phyloP scores from a whole-genome alignment of 495 filamentous ascomycete species.

The Stereocaulon alpinum region DNA sequence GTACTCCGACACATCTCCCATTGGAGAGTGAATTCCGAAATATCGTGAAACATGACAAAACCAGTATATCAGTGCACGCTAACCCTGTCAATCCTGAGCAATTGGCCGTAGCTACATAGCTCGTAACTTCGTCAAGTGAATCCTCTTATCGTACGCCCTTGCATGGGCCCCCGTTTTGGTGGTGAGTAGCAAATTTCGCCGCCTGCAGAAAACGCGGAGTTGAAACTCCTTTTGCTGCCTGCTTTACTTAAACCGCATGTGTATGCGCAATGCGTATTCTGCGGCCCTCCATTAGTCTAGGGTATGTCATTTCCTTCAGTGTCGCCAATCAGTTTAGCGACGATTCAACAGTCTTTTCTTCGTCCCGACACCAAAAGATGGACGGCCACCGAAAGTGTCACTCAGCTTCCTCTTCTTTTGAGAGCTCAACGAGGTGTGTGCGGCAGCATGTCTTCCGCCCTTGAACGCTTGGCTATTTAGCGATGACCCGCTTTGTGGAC shows the following conservation, averaged over 20 bases:
- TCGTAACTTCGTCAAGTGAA: slow-evolving; percentile 4
- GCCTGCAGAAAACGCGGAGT: background rate
- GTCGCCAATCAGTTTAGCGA: slow-evolving; percentile 2
- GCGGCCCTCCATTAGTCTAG: background rate
- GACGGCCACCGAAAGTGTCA: slow-evolving; percentile 5
- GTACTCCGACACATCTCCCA: background rate
- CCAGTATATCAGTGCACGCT: slow-evolving; percentile 4
- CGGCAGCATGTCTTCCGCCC: slow-evolving; percentile 41
- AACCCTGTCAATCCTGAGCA: slow-evolving; percentile 2
- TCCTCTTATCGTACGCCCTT: background rate
- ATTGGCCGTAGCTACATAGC: slow-evolving; percentile 15
- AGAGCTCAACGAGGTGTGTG: slow-evolving; percentile 45
- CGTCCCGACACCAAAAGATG: background rate
- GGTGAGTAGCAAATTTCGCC: background rate
- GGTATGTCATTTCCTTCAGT: background rate
- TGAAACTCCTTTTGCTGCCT: background rate
- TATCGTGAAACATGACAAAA: background rate
- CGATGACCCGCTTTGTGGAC: slow-evolving; percentile 41
- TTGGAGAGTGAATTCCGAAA: background rate
- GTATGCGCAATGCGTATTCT: background rate
- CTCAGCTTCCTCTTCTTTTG: slow-evolving; percentile 37
- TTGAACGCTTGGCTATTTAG: slow-evolving; percentile 40
- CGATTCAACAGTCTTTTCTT: slow-evolving; percentile 10
- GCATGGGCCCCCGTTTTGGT: background rate
- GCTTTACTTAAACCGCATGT: background rate